Evolutionary conservation across 2,329 filamentous ascomycete genomes (phyloP).

Genomic region (Penicillium sp.): DNA sequence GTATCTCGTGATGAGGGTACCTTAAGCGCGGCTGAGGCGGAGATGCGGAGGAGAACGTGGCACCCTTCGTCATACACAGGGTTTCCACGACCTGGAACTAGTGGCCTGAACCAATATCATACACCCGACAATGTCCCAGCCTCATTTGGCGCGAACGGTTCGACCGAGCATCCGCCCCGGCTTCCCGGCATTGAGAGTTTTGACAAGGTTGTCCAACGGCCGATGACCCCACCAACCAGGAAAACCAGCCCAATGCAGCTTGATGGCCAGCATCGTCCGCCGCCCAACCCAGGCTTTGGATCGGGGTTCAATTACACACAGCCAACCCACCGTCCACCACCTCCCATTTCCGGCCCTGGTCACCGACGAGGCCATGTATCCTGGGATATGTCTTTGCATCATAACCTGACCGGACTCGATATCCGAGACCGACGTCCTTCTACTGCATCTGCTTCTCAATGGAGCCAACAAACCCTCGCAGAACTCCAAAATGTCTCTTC

Average conservation of each 20-base stretch:
- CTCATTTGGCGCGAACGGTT: constrained; percentile 52
- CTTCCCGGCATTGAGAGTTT: constrained; percentile 92
- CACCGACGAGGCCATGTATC: constrained; percentile 48
- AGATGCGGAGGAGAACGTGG: constrained; percentile 83
- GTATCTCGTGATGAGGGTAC: constrained; percentile 33
- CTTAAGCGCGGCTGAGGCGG: constrained; percentile 60
- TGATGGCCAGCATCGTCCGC: constrained; percentile 50
- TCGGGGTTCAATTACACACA: constrained; percentile 36
- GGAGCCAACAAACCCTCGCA: constrained; percentile 45
- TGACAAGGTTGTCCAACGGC: constrained; percentile 65
- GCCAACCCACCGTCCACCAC: constrained; percentile 36
- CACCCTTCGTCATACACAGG: constrained; percentile 69
- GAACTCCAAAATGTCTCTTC: constrained; percentile 41
- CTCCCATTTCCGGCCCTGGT: constrained; percentile 44
- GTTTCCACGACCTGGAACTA: constrained; percentile 64
- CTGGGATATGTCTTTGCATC: constrained; percentile 48
- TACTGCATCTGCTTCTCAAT: constrained; percentile 37
- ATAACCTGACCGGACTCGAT: constrained; percentile 44
- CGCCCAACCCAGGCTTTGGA: constrained; percentile 30
- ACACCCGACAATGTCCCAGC: constrained; percentile 63
- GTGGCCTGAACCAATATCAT: constrained; percentile 71
- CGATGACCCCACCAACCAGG: constrained; percentile 61
- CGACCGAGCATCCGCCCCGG: constrained; percentile 59
- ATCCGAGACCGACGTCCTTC: constrained; percentile 37
- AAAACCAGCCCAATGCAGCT: constrained; percentile 74